Base-by-base conservation (phyloP, 305 asterid species). In the Rubia balearica region DNA sequence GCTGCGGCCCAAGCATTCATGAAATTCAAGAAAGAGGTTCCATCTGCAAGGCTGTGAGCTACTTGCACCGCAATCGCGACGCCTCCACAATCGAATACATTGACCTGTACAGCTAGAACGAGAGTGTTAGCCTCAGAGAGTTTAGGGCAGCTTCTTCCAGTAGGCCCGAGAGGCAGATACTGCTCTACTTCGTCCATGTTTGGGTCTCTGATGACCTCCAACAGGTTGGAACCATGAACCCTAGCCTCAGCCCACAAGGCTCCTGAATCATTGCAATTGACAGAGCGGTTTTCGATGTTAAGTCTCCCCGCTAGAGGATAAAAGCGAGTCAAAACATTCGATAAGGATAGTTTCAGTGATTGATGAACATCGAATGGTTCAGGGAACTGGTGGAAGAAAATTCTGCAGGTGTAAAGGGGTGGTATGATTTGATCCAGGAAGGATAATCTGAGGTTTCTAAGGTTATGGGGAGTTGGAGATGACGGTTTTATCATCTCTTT, bases 261-360 rank as follows among this genome's bases (percentile, higher is more conserved):
- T 0, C 87, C 87, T 3, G 68, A 59, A 27, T 83, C 83, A 12
- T 80, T 45, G 68, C 79, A 80, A 11, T 73, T 77, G 16, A 83
- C 45, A 16, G 38, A 48, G 7, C 57, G 55, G 11, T 48, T 40
- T 0, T 73, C 64, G 40, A 9, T 55, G 71, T 9, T 17, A 40
- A 76, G 49, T 41, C 70, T 53, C 48, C 85, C 85, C 24, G 59
- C 74, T 43, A 83, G 45, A 8, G 85, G 88, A 70, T 74, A 72
- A 74, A 74, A 77, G 3, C n/a, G 40, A 0, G 76, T 77, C 17
- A 78, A 71, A 21, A 62, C 40, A 16, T 67, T 42, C 38, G 84
- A 80, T 22, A 80, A 38, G 12, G 84, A 78, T n/a, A 48, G 74
- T 53, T 77, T 77, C 8, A 82, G 71, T 10, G 67, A 14, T 56